Conservation (phyloP, 1,284 basidiomycete genomes). For the Salmacisia buchloeana region DNA sequence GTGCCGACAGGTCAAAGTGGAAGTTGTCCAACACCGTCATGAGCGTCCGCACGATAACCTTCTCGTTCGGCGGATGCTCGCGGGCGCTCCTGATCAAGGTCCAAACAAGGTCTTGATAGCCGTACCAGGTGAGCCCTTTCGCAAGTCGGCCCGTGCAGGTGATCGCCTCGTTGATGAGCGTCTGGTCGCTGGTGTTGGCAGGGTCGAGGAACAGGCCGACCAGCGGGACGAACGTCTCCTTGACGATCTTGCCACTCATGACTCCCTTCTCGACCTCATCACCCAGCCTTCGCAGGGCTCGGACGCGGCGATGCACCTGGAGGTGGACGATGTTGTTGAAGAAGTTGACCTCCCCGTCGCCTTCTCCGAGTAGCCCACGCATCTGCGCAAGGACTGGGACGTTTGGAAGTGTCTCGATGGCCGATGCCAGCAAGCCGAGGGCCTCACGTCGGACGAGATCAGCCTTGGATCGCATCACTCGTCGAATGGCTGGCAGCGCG, state of each 20-base stretch:
- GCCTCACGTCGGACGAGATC: slow-evolving; percentile 87
- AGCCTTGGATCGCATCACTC: slow-evolving; percentile 69
- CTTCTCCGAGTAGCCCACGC: slow-evolving; percentile 72
- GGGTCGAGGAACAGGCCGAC: slow-evolving; percentile 71
- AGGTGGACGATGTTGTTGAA: slow-evolving; percentile 95
- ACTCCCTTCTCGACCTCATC: slow-evolving; percentile 70
- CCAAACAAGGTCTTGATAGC: slow-evolving; percentile 75
- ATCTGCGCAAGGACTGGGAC: slow-evolving; percentile 69
- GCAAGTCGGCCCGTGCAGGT: slow-evolving; percentile 53
- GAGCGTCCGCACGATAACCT: slow-evolving; percentile 77
- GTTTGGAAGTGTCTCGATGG: slow-evolving; percentile 58
- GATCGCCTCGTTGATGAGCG: slow-evolving; percentile 86
- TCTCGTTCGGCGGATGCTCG: slow-evolving; percentile 68
- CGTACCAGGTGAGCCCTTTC: slow-evolving; percentile 62
- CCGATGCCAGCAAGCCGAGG: slow-evolving; percentile 71
- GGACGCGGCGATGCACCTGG: slow-evolving; percentile 80
- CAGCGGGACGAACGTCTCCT: slow-evolving; percentile 81
- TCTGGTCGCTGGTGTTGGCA: slow-evolving; percentile 70
- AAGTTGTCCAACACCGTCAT: slow-evolving; percentile 85
- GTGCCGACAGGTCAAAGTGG: slow-evolving; percentile 61
- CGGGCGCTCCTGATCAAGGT: slow-evolving; percentile 73
- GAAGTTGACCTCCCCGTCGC: slow-evolving; percentile 92
- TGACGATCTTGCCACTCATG: slow-evolving; percentile 68
- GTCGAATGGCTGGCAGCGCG: slow-evolving; percentile 76
- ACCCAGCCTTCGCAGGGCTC: slow-evolving; percentile 78